Conservation (phyloP, 805 yeast species). For the Ogataea methylovora region DNA sequence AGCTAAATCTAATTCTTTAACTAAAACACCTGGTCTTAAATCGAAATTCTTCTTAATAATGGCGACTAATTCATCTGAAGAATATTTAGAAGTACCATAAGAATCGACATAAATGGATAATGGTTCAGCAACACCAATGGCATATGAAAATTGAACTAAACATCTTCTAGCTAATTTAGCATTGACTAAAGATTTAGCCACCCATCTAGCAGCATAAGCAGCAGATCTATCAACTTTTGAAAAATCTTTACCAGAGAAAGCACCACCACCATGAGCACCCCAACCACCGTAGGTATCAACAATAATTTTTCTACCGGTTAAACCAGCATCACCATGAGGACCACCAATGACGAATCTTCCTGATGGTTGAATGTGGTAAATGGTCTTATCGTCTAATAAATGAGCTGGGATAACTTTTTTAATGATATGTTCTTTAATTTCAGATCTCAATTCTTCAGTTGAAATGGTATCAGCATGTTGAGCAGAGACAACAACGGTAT, state of each 20-base stretch:
- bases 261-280: slow-evolving; percentile 99
- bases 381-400: slow-evolving; percentile 88
- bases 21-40: slow-evolving; percentile 99
- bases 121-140: slow-evolving; percentile 99
- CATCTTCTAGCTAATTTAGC: slow-evolving; percentile 97
- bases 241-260: slow-evolving; percentile 99
- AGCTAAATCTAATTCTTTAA: slow-evolving; percentile 92
- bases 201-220: slow-evolving; percentile 99
- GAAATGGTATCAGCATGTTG: slow-evolving; percentile 96
- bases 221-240: slow-evolving; percentile 99
- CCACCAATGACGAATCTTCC: slow-evolving; percentile 99
- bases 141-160: slow-evolving; percentile 96
- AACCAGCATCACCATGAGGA: slow-evolving; percentile 99
- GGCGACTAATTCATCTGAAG: slow-evolving; percentile 83
- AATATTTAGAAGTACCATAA: slow-evolving; percentile 91
- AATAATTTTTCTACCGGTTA: slow-evolving; percentile 98
- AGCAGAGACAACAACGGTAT: slow-evolving; percentile 94
- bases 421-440: slow-evolving; percentile 72
- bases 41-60: slow-evolving; percentile 94
- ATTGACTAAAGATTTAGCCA: slow-evolving; percentile 92
- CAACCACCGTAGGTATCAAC: slow-evolving; percentile 99
- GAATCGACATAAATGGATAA: slow-evolving; percentile 95
- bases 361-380: slow-evolving; percentile 98
- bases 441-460: slow-evolving; percentile 83
- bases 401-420: slow-evolving; percentile 89